Evolutionary conservation across 2,329 filamentous ascomycete species (phyloP).

Genomic region (Plectosphaerella plurivora): DNA sequence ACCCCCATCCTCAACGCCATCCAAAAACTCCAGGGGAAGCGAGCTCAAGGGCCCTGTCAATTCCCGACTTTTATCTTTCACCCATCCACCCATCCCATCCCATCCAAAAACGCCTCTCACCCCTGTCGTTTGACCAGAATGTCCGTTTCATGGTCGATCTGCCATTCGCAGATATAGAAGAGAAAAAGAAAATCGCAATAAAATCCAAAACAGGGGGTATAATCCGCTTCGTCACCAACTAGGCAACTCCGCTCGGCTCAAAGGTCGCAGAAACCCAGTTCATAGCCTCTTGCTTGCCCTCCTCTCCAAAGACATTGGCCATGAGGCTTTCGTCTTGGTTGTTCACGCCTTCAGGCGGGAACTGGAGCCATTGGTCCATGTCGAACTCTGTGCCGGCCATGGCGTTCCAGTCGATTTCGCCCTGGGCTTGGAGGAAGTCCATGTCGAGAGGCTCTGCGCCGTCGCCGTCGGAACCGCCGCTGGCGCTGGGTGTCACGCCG

Average conservation of each 20-base stretch:
- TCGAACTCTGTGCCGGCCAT: constrained; percentile 50
- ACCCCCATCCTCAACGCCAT: too few species aligned
- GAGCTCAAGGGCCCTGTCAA: too few species aligned
- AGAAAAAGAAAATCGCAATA: constrained; percentile 2
- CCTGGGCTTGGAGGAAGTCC: constrained; percentile 40
- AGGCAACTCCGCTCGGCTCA: background rate
- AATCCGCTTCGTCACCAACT: background rate
- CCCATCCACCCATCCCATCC: too few species aligned
- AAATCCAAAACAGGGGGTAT: too few species aligned
- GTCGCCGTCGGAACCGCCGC: constrained; percentile 36
- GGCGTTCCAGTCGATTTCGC: constrained; percentile 51
- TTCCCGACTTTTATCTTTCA: too few species aligned
- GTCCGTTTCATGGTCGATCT: background rate
- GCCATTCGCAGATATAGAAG: too few species aligned
- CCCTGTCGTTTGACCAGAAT: too few species aligned
- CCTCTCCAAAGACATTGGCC: constrained; percentile 23
- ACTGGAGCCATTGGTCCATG: constrained; percentile 56
- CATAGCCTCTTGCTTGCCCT: constrained; percentile 15
- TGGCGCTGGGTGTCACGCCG: constrained; percentile 39
- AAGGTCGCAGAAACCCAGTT: constrained; percentile 9
- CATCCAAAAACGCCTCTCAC: background rate
- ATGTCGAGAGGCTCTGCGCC: constrained; percentile 35
- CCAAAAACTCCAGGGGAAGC: too few species aligned
- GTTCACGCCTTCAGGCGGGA: constrained; percentile 44
- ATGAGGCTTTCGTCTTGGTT: constrained; percentile 31